phyloP scores from a whole-genome alignment of 495 filamentous ascomycete species.

The Hyaloscypha finlandica region DNA sequence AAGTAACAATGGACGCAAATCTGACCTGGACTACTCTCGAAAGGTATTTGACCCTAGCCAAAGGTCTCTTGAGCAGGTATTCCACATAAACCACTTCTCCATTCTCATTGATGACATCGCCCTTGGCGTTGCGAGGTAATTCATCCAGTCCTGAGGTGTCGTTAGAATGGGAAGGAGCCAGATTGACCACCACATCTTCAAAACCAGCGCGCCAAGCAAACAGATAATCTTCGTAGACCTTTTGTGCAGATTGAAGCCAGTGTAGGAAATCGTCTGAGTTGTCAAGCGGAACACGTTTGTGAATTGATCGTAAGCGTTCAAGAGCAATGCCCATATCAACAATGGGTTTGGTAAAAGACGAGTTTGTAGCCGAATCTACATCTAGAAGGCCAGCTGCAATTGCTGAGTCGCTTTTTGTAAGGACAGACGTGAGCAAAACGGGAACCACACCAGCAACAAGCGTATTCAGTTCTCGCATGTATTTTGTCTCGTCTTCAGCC shows the following conservation, averaged over 20 bases:
- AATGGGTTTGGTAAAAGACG: slow-evolving; percentile 74
- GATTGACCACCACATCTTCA: slow-evolving; percentile 90
- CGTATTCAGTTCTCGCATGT: slow-evolving; percentile 89
- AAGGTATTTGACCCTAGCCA: slow-evolving; percentile 87
- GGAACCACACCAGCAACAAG: slow-evolving; percentile 96
- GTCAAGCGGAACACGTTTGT: slow-evolving; percentile 74
- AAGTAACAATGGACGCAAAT: neutral
- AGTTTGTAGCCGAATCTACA: slow-evolving; percentile 51
- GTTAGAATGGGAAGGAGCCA: slow-evolving; percentile 58
- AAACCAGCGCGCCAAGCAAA: slow-evolving; percentile 92
- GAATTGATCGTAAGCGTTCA: slow-evolving; percentile 77
- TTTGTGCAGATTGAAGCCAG: slow-evolving; percentile 78
- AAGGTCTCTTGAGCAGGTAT: slow-evolving; percentile 83
- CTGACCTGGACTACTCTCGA: slow-evolving; percentile 70
- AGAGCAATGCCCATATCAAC: slow-evolving; percentile 92
- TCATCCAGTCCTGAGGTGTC: slow-evolving; percentile 56
- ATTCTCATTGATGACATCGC: slow-evolving; percentile 68
- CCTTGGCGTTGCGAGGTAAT: slow-evolving; percentile 73
- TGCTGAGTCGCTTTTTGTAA: slow-evolving; percentile 69
- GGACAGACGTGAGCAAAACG: slow-evolving; percentile 82
- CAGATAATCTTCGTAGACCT: slow-evolving; percentile 85
- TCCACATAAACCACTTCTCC: slow-evolving; percentile 95
- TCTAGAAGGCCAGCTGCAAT: slow-evolving; percentile 69
- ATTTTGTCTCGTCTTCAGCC: slow-evolving; percentile 81
- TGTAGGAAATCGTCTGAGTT: slow-evolving; percentile 66